phyloP scores from a whole-genome alignment of 2,329 filamentous ascomycete species.

The Penicillium sclerotiorum region DNA sequence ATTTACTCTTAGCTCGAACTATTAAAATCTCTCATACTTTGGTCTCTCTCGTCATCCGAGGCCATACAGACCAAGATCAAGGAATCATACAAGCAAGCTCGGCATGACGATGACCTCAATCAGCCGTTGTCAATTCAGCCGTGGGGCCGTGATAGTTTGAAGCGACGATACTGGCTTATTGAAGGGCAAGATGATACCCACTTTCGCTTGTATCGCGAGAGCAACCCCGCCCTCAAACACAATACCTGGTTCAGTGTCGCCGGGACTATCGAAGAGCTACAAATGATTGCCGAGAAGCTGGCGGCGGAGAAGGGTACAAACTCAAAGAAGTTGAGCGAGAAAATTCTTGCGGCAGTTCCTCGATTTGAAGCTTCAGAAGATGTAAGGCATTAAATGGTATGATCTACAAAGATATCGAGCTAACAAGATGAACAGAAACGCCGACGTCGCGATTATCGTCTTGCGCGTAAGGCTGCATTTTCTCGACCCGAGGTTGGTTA shows the following conservation, averaged over 20 bases:
- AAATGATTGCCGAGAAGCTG: slow-evolving; percentile 73
- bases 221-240: slow-evolving; percentile 74
- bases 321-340: slow-evolving; percentile 74
- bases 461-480: slow-evolving; percentile 83
- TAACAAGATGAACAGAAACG: slow-evolving; percentile 67
- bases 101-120: slow-evolving; percentile 76
- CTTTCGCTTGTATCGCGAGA: slow-evolving; percentile 92
- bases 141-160: slow-evolving; percentile 88
- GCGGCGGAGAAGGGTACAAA: slow-evolving; percentile 78
- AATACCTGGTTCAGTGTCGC: slow-evolving; percentile 94
- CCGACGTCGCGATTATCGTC: slow-evolving; percentile 86
- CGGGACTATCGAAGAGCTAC: slow-evolving; percentile 84
- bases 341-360: slow-evolving; percentile 77
- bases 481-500: slow-evolving; percentile 84
- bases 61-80: slow-evolving; percentile 78
- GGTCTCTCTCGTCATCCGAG: slow-evolving; percentile 88
- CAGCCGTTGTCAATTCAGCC: slow-evolving; percentile 87
- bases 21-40: slow-evolving; percentile 79
- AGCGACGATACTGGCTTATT: slow-evolving; percentile 88
- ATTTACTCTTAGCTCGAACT: slow-evolving; percentile 68
- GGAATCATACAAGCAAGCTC: slow-evolving; percentile 82
- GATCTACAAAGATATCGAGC: slow-evolving; percentile 8
- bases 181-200: slow-evolving; percentile 93
- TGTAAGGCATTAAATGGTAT: slow-evolving; percentile 52
- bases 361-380: slow-evolving; percentile 93